Evolutionary conservation across 768 basidiomycete genomes (phyloP), one percentile per base, ranked within the genome.

Genomic region (Tubosaeta sp.): DNA sequence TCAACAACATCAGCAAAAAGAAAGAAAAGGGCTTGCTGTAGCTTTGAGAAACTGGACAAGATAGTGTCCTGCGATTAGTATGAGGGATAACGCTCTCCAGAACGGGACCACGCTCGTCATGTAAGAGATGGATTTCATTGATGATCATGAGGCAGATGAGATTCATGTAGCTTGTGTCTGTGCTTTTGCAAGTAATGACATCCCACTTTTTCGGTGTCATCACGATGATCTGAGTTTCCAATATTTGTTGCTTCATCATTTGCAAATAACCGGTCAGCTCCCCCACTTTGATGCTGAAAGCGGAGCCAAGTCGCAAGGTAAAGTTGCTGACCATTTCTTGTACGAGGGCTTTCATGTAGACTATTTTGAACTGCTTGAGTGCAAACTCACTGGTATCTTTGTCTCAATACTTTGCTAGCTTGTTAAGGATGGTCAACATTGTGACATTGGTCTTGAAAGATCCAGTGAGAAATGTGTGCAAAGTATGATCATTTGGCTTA

Each of bases 171-270:
- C 87, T 90, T 19, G 91, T 94, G 62, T 98, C 97, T 1, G 95
- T 95, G 59, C 85, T 90, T 75, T 99, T 99, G 61, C 97, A 87
- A 6, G 95, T 98, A 67, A 99, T 95, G 64, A 99, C 97, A 60
- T 99, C 95, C 92, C 93, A 99, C 69, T 99, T 98, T 73, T 99
- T 97, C 0, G 95, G 97, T 0, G 97, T 98, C 0, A 94, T 97
- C 56, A 98, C 94, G 68, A 98, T 97, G 64, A 99, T 91, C 65
- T 97, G 95, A 0, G 95, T 97, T 64, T 95, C 94, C 9, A 93
- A 73, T 49, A 98, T 97, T 69, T 98, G 95, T 56, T 91, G 86
- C 68, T 98, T 99, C 49, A 94, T 99, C 82, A 98, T 90, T 76
- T 97, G 95, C 26, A 91, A 82, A 68, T 99, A 97, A 27, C 97